Evolutionary conservation across 805 yeast species (phyloP), one percentile per base, ranked within the genome.

Genomic region (Scheffersomyces stipitis): DNA sequence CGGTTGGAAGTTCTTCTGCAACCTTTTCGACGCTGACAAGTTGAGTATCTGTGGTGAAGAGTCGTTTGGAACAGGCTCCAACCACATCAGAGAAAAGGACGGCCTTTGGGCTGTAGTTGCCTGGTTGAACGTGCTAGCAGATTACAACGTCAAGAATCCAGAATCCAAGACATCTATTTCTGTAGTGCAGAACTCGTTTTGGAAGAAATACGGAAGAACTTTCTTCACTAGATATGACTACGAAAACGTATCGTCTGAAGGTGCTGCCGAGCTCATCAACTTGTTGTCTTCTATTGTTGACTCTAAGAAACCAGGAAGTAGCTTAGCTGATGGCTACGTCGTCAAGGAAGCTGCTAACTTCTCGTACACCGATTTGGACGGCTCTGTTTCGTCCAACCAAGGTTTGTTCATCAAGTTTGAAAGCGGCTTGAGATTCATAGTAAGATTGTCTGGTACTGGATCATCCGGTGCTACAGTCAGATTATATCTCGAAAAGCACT

Each of bases 1-100:
- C 14, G 99, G 98, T 24, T 91, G 99, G 99, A 91, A 91, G 66
- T 91, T 91, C 61, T 91, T 91, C 77, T 90, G 98, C 66, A 91
- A 96, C 4, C 69, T 91, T 48, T 91, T 91, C 54, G 99, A 91
- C 59, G 90, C 95, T 27, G 80, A 87, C 55, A 90, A 89, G 67
- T 76, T 91, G 52, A 86, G 96, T 41, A 91, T 91, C 57, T 91
- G 99, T 67, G 99, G 99, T 52, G 99, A 91, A 66, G 99, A 91
- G 69, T 84, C 95, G 20, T 91, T 91, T 54, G 99, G 99, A 56
- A 91, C 99, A 18, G 99, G 99, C 30, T 89, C 97, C 14, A 85
- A 91, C 68, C 99, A 91, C 59, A 85, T 93, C 48, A 84, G 99
- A 61, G 99, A 91, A 64, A 91, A 91, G 64, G 99, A 91, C 66